phyloP scores from a whole-genome alignment of 2,329 filamentous ascomycete species.

The Fusarium foetens region DNA sequence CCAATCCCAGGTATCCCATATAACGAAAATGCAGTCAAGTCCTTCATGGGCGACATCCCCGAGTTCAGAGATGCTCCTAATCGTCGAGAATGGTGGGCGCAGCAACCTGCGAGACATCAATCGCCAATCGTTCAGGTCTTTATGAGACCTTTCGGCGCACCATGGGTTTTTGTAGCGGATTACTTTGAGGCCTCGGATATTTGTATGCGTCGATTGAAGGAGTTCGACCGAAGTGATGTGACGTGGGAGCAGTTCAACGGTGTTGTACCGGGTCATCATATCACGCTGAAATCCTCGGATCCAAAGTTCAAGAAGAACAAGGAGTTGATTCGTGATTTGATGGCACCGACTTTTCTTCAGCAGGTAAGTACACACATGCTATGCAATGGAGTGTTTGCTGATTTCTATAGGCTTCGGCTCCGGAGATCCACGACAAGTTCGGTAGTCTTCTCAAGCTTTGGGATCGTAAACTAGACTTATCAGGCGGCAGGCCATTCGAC shows the following conservation, averaged over 20 bases:
- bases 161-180: slow-evolving; percentile 30
- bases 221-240: slow-evolving; percentile 22
- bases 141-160: slow-evolving; percentile 18
- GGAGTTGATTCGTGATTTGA: slow-evolving; percentile 33
- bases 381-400: neutral
- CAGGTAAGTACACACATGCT: neutral
- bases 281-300: slow-evolving; percentile 10
- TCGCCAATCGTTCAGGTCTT: slow-evolving; percentile 28
- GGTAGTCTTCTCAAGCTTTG: slow-evolving; percentile 47
- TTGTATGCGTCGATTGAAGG: slow-evolving; percentile 24
- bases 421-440: slow-evolving; percentile 46
- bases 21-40: slow-evolving; percentile 23
- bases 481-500: slow-evolving; percentile 46
- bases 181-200: slow-evolving; percentile 32
- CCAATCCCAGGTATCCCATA: slow-evolving; percentile 29
- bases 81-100: slow-evolving; percentile 19
- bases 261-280: slow-evolving; percentile 5
- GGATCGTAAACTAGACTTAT: slow-evolving; percentile 42
- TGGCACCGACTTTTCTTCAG: slow-evolving; percentile 27
- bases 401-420: slow-evolving; percentile 43
- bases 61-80: slow-evolving; percentile 11
- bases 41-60: slow-evolving; percentile 24
- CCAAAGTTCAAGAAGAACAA: slow-evolving; percentile 36
- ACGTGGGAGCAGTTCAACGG: slow-evolving; percentile 3
- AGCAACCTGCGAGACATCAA: slow-evolving; percentile 20